These are phyloP conservation scores for Trifolium subterraneum DNA, from an alignment of 306 rosid species.

Conservation along the genomic window DNA sequence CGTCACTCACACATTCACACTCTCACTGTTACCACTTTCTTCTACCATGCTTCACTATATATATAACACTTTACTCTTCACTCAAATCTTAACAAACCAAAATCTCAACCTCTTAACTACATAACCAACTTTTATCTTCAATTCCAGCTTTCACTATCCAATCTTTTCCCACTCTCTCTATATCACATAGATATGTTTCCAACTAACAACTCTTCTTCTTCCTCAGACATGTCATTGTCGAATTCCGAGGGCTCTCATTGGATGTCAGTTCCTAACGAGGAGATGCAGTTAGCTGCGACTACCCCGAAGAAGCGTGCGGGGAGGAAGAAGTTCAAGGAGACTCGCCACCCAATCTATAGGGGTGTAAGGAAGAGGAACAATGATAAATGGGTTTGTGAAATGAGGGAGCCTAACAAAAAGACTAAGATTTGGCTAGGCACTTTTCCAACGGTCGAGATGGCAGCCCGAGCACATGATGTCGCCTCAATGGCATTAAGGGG, in stretches of 20 bases:
- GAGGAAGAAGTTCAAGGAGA: slow-evolving; percentile 88
- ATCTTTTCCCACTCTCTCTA: neutral
- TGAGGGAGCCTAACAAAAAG: slow-evolving; percentile 65
- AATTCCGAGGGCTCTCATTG: slow-evolving; percentile 13
- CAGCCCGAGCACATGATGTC: slow-evolving; percentile 85
- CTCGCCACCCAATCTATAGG: slow-evolving; percentile 79
- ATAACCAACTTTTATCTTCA: neutral
- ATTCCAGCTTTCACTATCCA: neutral
- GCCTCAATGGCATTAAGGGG: slow-evolving; percentile 74
- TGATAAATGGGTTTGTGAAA: slow-evolving; percentile 1
- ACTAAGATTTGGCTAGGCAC: slow-evolving; percentile 61
- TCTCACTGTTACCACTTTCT: neutral
- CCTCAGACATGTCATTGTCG: neutral
- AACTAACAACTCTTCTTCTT: neutral
- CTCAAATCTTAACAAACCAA: neutral
- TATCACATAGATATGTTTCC: slow-evolving; percentile 42
- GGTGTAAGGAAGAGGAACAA: slow-evolving; percentile 56
- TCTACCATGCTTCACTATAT: neutral
- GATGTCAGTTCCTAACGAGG: slow-evolving; percentile 53
- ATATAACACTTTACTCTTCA: neutral
- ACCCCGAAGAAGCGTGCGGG: slow-evolving; percentile 86
- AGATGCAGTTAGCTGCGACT: slow-evolving; percentile 56
- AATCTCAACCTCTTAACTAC: neutral
- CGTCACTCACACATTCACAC: neutral
- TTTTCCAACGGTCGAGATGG: slow-evolving; percentile 78